A percentile compares a stretch with the other conserved stretches of the same genome.
Evolutionary conservation across 2,329 filamentous ascomycete genomes (phyloP).

Genomic region (Ceratocystis papillata): DNA sequence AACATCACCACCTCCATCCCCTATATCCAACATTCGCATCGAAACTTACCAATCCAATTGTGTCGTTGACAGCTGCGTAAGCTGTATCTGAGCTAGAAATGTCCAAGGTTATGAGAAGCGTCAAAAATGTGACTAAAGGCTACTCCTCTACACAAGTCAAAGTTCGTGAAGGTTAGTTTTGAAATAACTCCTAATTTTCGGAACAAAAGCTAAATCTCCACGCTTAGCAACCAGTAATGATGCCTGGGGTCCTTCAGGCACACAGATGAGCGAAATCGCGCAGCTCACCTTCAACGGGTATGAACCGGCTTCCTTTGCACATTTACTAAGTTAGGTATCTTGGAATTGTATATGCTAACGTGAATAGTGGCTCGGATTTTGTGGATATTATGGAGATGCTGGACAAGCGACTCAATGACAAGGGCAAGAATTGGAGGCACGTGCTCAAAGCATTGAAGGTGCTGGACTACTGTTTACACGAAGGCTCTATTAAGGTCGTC

Average conservation of each 20-base stretch:
- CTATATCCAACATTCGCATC: background rate
- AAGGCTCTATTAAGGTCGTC: constrained; percentile 90
- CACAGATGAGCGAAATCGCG: constrained; percentile 97
- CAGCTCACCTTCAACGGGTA: constrained; percentile 97
- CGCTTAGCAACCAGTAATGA: constrained; percentile 90
- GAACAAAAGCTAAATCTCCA: constrained; percentile 16
- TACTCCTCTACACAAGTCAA: constrained; percentile 96
- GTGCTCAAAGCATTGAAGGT: constrained; percentile 96
- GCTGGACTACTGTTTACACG: constrained; percentile 92
- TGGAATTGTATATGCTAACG: constrained; percentile 2
- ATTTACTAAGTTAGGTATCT: background rate
- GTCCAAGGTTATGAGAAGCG: constrained; percentile 94
- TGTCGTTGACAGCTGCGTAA: constrained; percentile 19
- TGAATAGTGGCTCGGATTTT: constrained; percentile 76
- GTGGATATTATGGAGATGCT: constrained; percentile 99
- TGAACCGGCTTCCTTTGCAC: constrained; percentile 30
- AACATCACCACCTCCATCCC: background rate
- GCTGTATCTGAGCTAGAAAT: constrained; percentile 41
- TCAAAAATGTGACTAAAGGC: constrained; percentile 99
- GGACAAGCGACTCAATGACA: constrained; percentile 96
- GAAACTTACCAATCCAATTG: background rate
- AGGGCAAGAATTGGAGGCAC: constrained; percentile 99
- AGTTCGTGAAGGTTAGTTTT: constrained; percentile 77
- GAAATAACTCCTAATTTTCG: background rate
- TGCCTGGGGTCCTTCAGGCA: constrained; percentile 94